Percentiles rank a stretch among this genome's conserved stretches.
Conservation (phyloP, 208 protist species). For the Naegleria gruberi region DNA sequence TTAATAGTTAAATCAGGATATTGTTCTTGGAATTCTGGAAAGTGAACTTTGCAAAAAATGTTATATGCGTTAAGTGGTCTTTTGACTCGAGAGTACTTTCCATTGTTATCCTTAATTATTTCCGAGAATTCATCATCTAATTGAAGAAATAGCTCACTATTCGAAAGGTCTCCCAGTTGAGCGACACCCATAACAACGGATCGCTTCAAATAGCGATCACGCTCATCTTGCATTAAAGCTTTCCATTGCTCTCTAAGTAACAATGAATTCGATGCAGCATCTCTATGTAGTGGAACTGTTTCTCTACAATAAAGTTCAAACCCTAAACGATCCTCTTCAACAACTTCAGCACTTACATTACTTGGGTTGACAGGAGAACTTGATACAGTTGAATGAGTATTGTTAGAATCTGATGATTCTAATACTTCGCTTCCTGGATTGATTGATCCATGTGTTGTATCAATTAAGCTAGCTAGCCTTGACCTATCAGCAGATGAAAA, state of each 20-base stretch:
- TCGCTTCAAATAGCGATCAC: not conserved
- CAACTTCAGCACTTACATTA: not conserved
- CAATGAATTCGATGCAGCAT: not conserved
- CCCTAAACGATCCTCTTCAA: not conserved
- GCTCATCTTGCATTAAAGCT: not conserved
- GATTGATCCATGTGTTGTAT: not conserved
- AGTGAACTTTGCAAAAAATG: slow-evolving; percentile 21
- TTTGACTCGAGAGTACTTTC: not conserved
- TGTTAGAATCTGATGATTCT: not conserved
- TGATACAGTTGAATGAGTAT: not conserved
- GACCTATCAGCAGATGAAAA: not conserved
- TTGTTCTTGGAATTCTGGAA: not conserved
- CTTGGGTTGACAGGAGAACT: not conserved
- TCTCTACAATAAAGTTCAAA: not conserved
- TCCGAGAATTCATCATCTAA: too few relatives aligned
- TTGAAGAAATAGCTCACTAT: too few relatives aligned
- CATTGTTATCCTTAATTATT: not conserved
- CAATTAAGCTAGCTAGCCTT: not conserved
- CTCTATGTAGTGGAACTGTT: not conserved
- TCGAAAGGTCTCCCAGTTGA: not conserved
- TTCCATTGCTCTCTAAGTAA: not conserved
- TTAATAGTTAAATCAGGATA: not conserved
- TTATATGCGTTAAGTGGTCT: slow-evolving; percentile 21
- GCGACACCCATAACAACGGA: not conserved
- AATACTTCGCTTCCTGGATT: not conserved